Evolutionary conservation across 148 eudicot species (phyloP).

Genomic region (Pharnaceum exiguum): DNA sequence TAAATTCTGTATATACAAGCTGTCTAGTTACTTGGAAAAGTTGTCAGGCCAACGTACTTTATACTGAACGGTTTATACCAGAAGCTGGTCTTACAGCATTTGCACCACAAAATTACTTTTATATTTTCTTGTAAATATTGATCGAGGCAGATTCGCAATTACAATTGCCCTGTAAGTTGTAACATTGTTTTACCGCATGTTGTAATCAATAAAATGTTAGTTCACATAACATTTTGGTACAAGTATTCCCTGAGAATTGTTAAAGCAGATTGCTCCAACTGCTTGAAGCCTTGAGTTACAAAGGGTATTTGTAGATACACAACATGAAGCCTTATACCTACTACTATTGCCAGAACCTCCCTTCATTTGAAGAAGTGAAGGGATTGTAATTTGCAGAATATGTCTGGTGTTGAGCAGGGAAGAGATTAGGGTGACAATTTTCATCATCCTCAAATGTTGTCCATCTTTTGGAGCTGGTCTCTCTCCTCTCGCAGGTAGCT

Average conservation of each 20-base stretch:
- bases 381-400: not conserved
- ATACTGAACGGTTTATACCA: not conserved
- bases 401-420: constrained; percentile 25
- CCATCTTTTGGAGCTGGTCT: constrained; percentile 53
- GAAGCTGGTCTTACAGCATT: constrained; percentile 6
- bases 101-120: not conserved
- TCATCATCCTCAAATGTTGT: constrained; percentile 69
- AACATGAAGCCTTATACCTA: too few species aligned
- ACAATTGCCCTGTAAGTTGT: not conserved
- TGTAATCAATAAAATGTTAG: constrained; percentile 11
- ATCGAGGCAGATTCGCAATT: not conserved
- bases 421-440: constrained; percentile 70
- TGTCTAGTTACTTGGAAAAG: constrained; percentile 6
- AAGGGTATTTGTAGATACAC: not conserved
- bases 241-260: too few species aligned
- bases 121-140: constrained; percentile 20
- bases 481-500: constrained; percentile 37
- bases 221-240: not conserved
- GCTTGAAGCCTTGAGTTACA: too few species aligned
- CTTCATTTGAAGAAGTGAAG: not conserved
- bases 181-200: not conserved
- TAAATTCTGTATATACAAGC: constrained; percentile 20
- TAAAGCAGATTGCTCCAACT: not conserved
- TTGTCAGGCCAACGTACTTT: not conserved
- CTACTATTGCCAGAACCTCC: not conserved